phyloP scores from a whole-genome alignment of 192 early-diverging fungal genomes.

The Pilobolus umbonatus region DNA sequence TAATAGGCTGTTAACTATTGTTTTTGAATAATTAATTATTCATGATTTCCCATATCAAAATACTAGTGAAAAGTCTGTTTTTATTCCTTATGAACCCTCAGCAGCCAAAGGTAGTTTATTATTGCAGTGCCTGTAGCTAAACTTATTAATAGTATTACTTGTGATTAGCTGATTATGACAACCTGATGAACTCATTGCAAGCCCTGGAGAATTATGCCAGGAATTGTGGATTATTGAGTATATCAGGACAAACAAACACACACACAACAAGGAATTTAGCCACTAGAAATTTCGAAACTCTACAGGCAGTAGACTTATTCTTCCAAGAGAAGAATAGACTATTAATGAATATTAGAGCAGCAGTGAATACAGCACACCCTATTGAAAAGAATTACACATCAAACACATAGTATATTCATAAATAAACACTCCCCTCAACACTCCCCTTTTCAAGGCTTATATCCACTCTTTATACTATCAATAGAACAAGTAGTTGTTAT shows the following conservation, averaged over 20 bases:
- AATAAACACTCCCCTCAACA: too few species aligned
- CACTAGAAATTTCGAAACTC: constrained; percentile 22
- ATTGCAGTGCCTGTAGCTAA: not conserved
- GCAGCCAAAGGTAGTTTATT: constrained; percentile 16
- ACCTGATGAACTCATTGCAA: constrained; percentile 19
- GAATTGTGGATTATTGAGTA: constrained; percentile 26
- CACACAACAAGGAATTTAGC: constrained; percentile 21
- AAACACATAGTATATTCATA: too few species aligned
- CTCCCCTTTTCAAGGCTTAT: too few species aligned
- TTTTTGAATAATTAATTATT: not conserved
- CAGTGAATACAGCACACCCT: constrained; percentile 17
- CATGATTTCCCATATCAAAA: too few species aligned
- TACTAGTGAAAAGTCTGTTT: constrained; percentile 22
- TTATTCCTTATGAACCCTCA: constrained; percentile 14
- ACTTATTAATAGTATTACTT: not conserved
- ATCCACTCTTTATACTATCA: not conserved
- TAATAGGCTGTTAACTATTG: not conserved
- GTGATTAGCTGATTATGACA: constrained; percentile 25
- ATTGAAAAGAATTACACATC: too few species aligned
- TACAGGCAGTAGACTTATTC: constrained; percentile 24
- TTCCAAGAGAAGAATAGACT: constrained; percentile 28
- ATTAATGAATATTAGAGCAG: constrained; percentile 27
- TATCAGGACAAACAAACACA: constrained; percentile 9
- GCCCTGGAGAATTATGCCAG: constrained; percentile 21
- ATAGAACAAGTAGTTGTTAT: too few species aligned